Evolutionary conservation across 352 stramenopile species (phyloP).

Genomic region (Blastocystis sp.): DNA sequence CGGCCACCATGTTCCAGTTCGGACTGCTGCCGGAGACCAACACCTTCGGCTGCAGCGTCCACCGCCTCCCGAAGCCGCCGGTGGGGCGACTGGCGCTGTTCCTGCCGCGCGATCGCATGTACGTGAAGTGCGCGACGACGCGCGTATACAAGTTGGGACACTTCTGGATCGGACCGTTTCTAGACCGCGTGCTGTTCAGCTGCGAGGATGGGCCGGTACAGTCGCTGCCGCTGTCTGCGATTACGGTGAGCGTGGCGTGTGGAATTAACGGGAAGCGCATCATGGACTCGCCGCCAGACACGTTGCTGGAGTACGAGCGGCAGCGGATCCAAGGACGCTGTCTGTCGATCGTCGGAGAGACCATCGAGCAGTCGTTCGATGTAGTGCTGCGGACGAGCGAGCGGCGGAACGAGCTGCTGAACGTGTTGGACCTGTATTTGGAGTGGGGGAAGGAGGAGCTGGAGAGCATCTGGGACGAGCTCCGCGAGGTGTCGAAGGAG

Average conservation of each 20-base stretch:
- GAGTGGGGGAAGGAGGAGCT: conserved; percentile 12
- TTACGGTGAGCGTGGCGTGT: background rate
- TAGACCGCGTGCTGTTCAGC: background rate
- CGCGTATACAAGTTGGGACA: background rate
- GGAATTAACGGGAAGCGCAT: background rate
- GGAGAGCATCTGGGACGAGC: background rate
- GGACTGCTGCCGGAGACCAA: conserved; percentile 15
- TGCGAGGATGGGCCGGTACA: background rate
- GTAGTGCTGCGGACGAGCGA: background rate
- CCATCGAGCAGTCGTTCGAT: background rate
- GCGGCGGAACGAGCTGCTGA: conserved; percentile 1
- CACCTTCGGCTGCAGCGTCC: conserved; percentile 4
- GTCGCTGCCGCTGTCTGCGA: background rate
- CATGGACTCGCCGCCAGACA: background rate
- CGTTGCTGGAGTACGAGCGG: conserved; percentile 26
- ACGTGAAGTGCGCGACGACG: background rate
- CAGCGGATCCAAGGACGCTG: background rate
- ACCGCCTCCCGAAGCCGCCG: background rate
- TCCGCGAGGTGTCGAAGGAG: background rate
- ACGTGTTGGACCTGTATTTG: conserved; percentile 26
- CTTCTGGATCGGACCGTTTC: conserved; percentile 2
- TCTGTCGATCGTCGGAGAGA: background rate
- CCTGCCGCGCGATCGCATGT: background rate
- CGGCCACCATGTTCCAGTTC: conserved; percentile 10
- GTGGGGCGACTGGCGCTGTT: background rate